Conservation (phyloP, 768 basidiomycete genomes). For the Artomyces pyxidatus region DNA sequence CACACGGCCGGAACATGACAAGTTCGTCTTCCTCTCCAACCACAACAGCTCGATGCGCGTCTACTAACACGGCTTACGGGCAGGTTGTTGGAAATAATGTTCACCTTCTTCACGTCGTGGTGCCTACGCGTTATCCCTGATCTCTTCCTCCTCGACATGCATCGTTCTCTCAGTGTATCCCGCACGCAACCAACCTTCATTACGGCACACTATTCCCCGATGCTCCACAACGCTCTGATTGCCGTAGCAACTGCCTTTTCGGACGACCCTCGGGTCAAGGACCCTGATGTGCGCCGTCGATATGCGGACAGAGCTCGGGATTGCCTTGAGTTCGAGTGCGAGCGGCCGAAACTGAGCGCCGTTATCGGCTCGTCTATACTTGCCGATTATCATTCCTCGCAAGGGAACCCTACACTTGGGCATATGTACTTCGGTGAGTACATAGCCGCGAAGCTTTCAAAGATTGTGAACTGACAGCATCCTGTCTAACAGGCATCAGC, state of each 20-base stretch:
- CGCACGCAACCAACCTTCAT: constrained; percentile 25
- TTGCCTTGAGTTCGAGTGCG: constrained; percentile 32
- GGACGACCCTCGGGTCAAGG: constrained; percentile 28
- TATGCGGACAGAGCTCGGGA: constrained; percentile 32
- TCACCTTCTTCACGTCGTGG: constrained; percentile 34
- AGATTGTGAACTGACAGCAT: background rate
- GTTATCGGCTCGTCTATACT: constrained; percentile 32
- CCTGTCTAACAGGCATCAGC: constrained; percentile 40
- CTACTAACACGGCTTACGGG: background rate
- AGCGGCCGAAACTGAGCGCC: constrained; percentile 32
- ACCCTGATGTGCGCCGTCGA: constrained; percentile 20
- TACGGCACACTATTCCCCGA: constrained; percentile 58
- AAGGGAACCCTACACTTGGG: constrained; percentile 34
- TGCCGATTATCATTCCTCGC: constrained; percentile 30
- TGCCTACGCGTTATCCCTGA: constrained; percentile 31
- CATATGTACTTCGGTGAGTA: constrained; percentile 33
- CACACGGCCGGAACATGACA: constrained; percentile 23
- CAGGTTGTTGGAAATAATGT: constrained; percentile 29
- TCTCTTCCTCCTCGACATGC: constrained; percentile 36
- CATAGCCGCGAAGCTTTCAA: background rate
- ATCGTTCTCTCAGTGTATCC: constrained; percentile 26
- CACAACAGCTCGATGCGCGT: no score
- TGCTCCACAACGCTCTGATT: constrained; percentile 63
- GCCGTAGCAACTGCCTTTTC: constrained; percentile 32
- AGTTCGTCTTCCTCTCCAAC: constrained; percentile 9